Evolutionary conservation across 1,284 basidiomycete species (phyloP).

Genomic region (Pseudozyma sp.): DNA sequence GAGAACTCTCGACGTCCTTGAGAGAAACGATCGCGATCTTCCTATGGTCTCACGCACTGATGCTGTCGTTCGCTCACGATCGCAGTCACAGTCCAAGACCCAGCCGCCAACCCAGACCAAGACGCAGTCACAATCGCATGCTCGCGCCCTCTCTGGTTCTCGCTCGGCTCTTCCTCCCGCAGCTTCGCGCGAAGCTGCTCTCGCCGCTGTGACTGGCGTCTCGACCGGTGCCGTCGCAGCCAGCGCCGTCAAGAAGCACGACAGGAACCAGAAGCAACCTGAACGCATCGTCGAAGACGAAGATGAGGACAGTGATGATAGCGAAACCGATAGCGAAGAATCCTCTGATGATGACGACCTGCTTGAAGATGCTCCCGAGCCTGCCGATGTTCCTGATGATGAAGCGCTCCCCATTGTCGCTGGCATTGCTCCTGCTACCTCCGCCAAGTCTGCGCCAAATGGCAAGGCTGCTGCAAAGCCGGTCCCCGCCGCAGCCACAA

Average conservation of each 20-base stretch:
- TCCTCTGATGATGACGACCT: slow-evolving; percentile 28
- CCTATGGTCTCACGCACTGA: slow-evolving; percentile 33
- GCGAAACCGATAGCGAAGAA: slow-evolving; percentile 12
- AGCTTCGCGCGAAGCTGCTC: slow-evolving; percentile 36
- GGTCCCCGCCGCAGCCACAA: neutral
- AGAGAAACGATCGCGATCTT: slow-evolving; percentile 22
- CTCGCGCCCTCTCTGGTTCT: slow-evolving; percentile 9
- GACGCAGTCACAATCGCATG: slow-evolving; percentile 8
- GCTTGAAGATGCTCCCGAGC: slow-evolving; percentile 38
- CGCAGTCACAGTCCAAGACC: slow-evolving; percentile 3
- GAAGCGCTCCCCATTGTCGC: slow-evolving; percentile 29
- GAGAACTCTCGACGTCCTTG: slow-evolving; percentile 29
- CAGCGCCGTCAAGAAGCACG: slow-evolving; percentile 18
- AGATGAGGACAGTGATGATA: neutral
- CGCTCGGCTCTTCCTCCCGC: slow-evolving; percentile 18
- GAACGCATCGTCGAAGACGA: slow-evolving; percentile 6
- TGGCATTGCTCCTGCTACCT: slow-evolving; percentile 2
- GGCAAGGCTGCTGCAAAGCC: slow-evolving; percentile 10
- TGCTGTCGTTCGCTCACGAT: slow-evolving; percentile 25
- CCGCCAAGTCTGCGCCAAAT: slow-evolving; percentile 11
- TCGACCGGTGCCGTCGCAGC: slow-evolving; percentile 20
- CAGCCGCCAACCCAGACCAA: neutral
- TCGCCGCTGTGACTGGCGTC: slow-evolving; percentile 46
- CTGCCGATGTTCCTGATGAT: slow-evolving; percentile 47
- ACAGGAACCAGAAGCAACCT: slow-evolving; percentile 3